Percentiles rank a stretch among this genome's conserved stretches.
Evolutionary conservation across 176 grass and related monocot genomes (phyloP).

Genomic region (Oryza longistaminata): DNA sequence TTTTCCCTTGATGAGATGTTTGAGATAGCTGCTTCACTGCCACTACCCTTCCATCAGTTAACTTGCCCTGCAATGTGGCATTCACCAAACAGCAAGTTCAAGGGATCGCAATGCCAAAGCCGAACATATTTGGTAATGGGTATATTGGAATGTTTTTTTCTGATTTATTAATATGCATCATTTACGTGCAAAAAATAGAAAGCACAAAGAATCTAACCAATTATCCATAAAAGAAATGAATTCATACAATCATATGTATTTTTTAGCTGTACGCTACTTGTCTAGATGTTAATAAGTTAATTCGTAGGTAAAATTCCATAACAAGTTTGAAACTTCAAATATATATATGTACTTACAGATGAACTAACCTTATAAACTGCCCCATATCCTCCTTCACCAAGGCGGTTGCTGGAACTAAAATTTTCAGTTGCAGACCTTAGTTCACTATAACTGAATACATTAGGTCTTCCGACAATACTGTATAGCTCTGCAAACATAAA

Average conservation of each 20-base stretch:
- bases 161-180: background rate
- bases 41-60: constrained; percentile 69
- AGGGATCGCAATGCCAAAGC: background rate
- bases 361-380: constrained; percentile 73
- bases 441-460: constrained; percentile 68
- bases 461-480: constrained; percentile 58
- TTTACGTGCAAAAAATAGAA: background rate
- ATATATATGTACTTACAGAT: background rate
- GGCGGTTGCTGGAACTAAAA: constrained; percentile 73
- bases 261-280: background rate
- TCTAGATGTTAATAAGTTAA: background rate
- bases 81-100: background rate
- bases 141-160: background rate
- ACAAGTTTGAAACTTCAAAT: no score
- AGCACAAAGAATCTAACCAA: background rate
- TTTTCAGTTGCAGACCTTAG: constrained; percentile 65
- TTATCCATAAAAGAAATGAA: background rate
- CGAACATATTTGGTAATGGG: background rate
- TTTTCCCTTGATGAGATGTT: constrained; percentile 77
- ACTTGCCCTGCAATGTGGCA: constrained; percentile 52
- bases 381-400: constrained; percentile 90
- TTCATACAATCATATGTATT: background rate
- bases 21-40: constrained; percentile 82
- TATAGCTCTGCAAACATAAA: constrained; percentile 56
- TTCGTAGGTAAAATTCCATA: background rate